Base-by-base conservation (phyloP, 2,329 filamentous ascomycete genomes). In the Pyricularia grisea region DNA sequence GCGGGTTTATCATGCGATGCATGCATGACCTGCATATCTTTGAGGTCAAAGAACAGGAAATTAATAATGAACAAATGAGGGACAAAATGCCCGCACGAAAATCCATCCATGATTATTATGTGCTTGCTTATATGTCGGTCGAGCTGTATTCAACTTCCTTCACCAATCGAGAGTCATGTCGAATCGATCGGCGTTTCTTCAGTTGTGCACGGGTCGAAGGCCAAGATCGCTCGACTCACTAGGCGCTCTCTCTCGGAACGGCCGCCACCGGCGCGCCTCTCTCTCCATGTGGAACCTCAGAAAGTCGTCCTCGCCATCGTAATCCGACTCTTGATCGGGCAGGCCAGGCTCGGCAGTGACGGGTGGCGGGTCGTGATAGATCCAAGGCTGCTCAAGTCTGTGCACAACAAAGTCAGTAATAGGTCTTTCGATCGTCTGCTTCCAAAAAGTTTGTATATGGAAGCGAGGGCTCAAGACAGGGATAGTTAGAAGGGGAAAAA, bases 301-400 rank as follows among this genome's bases (percentile, higher is more conserved):
- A 28, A 61, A 25, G 23, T 61, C 58, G 14, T 61, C 58, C 3
- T 71, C 70, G 27, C 69, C 72, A 30, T 71, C 70, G 12, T 70
- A 55, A n/a, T 69, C 64, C 6, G 68, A 65, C 17, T 66, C 50
- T 3, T 33, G 25, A 20, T 69, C 68, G 63, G 30, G 61, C 30
- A 31, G 58, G 23, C 63, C 55, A 55, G 23, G 60, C 66, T 68
- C 55, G 69, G 72, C 71, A 27, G 73, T 72, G 30, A 71, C 66
- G 0, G 84, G 81, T 4, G 85, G 85, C 1, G 84, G 83, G 36
- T 88, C 85, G 67, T 81, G 76, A 73, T 87, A 87, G 68, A 93
- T 87, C 91, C 91, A 93, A 0, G 90, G 85, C 73, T 88, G 87
- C 73, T 88, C 84, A n/a, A 93, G 81, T 27, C 88, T 90, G 69